phyloP scores from a whole-genome alignment of 2,329 filamentous ascomycete species.

The Ilyonectria destructans region DNA sequence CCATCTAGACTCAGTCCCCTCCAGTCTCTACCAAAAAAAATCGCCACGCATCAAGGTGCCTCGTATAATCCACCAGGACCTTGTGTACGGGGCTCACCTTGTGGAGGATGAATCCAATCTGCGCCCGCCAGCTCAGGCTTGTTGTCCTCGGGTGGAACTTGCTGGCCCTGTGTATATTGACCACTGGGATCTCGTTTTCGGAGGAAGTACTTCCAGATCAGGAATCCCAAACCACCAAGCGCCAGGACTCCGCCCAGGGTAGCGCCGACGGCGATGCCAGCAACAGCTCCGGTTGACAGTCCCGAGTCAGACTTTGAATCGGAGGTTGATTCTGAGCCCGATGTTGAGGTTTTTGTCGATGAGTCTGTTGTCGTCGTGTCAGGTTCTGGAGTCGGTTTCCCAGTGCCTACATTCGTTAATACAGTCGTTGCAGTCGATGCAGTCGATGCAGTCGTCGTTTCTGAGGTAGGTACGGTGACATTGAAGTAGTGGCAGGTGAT shows the following conservation, averaged over 20 bases:
- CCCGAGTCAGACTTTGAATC: background rate
- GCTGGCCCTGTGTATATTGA: background rate
- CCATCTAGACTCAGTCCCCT: background rate
- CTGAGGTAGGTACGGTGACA: background rate
- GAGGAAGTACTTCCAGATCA: background rate
- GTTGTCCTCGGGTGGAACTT: background rate
- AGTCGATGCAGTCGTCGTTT: conserved; percentile 1
- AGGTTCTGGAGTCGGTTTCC: too few relatives aligned
- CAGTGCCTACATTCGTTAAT: too few relatives aligned
- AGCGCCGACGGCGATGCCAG: conserved; percentile 5
- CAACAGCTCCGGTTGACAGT: background rate
- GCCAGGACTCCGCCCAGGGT: background rate
- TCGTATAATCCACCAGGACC: background rate
- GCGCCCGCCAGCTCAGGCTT: background rate
- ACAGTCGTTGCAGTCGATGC: background rate
- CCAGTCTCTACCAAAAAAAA: background rate
- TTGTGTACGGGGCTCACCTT: background rate
- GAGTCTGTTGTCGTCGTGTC: background rate
- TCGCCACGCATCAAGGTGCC: background rate
- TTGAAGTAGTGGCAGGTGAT: conserved; percentile 10
- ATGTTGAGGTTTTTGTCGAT: background rate
- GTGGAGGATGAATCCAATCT: background rate
- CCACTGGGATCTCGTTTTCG: background rate
- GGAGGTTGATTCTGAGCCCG: background rate
- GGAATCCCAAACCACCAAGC: background rate